These are phyloP conservation scores for Populus alba DNA, from an alignment of 345 rosid genomes.

Conservation along the genomic window DNA sequence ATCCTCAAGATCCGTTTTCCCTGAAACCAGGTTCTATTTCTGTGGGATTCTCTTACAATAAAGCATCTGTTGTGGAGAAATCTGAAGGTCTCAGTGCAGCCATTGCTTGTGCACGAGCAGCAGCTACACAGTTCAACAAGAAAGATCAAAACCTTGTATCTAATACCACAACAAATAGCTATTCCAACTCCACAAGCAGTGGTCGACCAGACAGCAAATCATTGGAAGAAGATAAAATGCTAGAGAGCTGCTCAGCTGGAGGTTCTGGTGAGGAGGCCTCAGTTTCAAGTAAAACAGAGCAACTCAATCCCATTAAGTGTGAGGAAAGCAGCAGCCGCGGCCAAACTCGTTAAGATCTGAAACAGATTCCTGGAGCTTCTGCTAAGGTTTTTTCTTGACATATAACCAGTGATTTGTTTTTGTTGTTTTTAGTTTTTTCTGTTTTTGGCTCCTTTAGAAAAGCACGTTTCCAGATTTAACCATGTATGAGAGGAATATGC, in stretches of 20 bases:
- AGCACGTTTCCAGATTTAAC: too few relatives aligned
- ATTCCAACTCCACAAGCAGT: too few relatives aligned
- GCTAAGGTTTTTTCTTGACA: slow-evolving; percentile 32
- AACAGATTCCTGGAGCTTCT: slow-evolving; percentile 22
- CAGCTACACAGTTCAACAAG: slow-evolving; percentile 73
- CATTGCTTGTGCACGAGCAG: slow-evolving; percentile 81
- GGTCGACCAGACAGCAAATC: too few relatives aligned
- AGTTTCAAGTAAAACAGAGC: neutral
- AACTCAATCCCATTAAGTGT: neutral
- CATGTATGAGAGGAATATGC: too few relatives aligned
- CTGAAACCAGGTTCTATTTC: slow-evolving; percentile 73
- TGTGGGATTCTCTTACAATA: slow-evolving; percentile 17
- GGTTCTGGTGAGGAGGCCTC: slow-evolving; percentile 12
- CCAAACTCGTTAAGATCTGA: slow-evolving; percentile 22
- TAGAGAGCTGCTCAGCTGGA: slow-evolving; percentile 15
- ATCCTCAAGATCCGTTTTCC: slow-evolving; percentile 64
- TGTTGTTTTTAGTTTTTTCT: neutral
- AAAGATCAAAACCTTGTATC: too few relatives aligned
- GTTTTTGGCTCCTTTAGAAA: neutral
- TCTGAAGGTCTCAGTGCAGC: slow-evolving; percentile 63
- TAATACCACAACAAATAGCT: too few relatives aligned
- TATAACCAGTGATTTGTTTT: neutral
- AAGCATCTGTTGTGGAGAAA: slow-evolving; percentile 35
- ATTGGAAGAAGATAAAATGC: too few relatives aligned
- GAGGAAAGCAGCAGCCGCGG: slow-evolving; percentile 13